These are phyloP conservation scores for Fusarium mangiferae DNA, from an alignment of 2,329 filamentous ascomycete species.

Conservation along the genomic window DNA sequence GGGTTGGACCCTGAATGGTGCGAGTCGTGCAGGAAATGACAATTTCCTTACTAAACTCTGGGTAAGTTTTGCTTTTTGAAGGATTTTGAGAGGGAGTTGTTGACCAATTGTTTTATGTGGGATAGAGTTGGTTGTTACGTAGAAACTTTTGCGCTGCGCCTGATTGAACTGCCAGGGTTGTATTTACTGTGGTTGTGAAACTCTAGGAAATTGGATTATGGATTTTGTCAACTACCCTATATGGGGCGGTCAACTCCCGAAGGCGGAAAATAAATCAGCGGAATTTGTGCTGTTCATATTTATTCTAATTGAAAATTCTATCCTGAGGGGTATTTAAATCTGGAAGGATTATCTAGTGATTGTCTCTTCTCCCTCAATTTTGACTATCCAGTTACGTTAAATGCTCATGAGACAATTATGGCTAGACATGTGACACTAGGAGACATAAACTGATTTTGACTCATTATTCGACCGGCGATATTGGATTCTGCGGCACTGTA, in stretches of 20 bases:
- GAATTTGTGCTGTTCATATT: fast-evolving
- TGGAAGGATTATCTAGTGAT: fast-evolving
- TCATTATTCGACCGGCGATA: too few relatives aligned
- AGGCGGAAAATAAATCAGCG: fast-evolving
- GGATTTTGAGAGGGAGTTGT: not conserved
- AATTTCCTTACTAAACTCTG: not conserved
- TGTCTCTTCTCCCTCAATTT: fast-evolving
- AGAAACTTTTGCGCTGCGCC: not conserved
- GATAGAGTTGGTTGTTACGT: not conserved
- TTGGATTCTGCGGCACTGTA: too few relatives aligned
- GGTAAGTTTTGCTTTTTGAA: not conserved
- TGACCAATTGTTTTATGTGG: not conserved
- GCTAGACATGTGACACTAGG: too few relatives aligned
- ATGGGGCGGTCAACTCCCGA: not conserved
- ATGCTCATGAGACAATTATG: too few relatives aligned
- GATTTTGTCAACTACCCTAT: not conserved
- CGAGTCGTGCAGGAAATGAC: not conserved
- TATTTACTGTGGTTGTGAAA: not conserved
- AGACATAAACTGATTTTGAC: too few relatives aligned
- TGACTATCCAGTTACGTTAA: too few relatives aligned
- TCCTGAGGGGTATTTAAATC: fast-evolving
- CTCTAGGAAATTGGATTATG: not conserved
- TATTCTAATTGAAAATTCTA: fast-evolving
- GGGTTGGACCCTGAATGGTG: not conserved
- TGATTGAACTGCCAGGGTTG: not conserved